phyloP scores from a whole-genome alignment of 768 basidiomycete species.

The Rhizopogon salebrosus region DNA sequence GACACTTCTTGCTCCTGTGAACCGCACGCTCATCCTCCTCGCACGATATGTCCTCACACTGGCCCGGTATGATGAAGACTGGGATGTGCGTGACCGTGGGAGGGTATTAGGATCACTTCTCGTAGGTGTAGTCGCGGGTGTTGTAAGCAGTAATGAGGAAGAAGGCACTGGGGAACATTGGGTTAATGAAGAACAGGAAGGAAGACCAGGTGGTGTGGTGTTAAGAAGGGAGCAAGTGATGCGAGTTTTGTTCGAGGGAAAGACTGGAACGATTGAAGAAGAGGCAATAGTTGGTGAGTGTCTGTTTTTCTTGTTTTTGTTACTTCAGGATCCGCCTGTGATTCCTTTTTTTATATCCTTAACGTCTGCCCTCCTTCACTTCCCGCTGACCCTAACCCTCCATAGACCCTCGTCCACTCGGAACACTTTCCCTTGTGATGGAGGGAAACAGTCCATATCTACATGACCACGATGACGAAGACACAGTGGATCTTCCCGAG shows the following conservation, averaged over 20 bases:
- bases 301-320: slow-evolving; percentile 1
- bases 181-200: neutral
- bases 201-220: slow-evolving; percentile 54
- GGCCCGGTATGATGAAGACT: slow-evolving; percentile 83
- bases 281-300: slow-evolving; percentile 31
- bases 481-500: slow-evolving; percentile 52
- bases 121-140: slow-evolving; percentile 42
- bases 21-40: slow-evolving; percentile 47
- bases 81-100: slow-evolving; percentile 88
- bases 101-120: slow-evolving; percentile 75
- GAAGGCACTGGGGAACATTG: slow-evolving; percentile 24
- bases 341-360: slow-evolving; percentile 2
- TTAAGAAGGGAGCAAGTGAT: slow-evolving; percentile 78
- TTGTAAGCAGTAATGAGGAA: slow-evolving; percentile 33
- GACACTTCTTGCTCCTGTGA: slow-evolving; percentile 57
- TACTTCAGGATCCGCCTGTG: neutral
- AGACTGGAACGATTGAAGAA: slow-evolving; percentile 42
- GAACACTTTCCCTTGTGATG: slow-evolving; percentile 60
- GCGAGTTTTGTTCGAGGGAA: slow-evolving; percentile 76
- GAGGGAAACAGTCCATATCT: slow-evolving; percentile 37
- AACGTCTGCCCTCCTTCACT: neutral
- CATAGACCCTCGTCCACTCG: slow-evolving; percentile 42
- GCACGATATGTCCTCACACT: slow-evolving; percentile 73
- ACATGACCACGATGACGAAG: slow-evolving; percentile 32
- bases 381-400: slow-evolving; percentile 23